Base-by-base conservation (phyloP, 1,284 basidiomycete species). In the Sutorius eximius region DNA sequence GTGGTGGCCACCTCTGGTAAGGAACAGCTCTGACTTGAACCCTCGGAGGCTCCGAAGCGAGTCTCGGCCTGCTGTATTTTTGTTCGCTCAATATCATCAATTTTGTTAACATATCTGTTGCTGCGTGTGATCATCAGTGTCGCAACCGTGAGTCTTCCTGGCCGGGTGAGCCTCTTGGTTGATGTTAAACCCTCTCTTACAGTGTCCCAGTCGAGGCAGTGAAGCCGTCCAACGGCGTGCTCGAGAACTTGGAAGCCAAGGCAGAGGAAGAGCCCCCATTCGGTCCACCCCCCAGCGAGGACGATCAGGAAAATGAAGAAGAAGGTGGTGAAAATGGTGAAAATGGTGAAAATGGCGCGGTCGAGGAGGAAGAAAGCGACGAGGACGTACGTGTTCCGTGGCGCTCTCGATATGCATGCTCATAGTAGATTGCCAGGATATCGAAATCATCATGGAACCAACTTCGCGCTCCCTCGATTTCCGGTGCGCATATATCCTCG, bases 361-460 rank as follows among this genome's bases (percentile, higher is more conserved):
- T 59, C 16, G 73, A 71, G 20, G 65, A 60, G 18, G 72, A 68
- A 15, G 76, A 77, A 44, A 81, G 77, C 27, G 75, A 74, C 1
- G 82, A 77, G 24, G 81, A 78, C 55, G 66, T 63, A 76, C 45
- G 68, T 55, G 20, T 37, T 43, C 59, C 33, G 52, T 24, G 40
- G 40, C 36, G 3, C 20, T 34, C 45, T 40, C 36, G 6, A 8
- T 32, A 34, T 45, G n/a, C 36, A 32, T 32, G 22, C 54, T 56
- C 54, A 58, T 50, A 5, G n/a, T 59, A 44, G 24, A 45, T 49
- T 24, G 9, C 34, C 40, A 89, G 86, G 86, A 90, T 65, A 76
- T 91, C 59, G 89, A 91, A 75, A 87, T 91, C 58, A 90, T 91
- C 51, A 87, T 87, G 81, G 88, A 91, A 59, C 82, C 82, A 3